A percentile compares a stretch with the other conserved stretches of the same genome.
Evolutionary conservation across 306 rosid genomes (phyloP).

Genomic region (Carpinus viminea): DNA sequence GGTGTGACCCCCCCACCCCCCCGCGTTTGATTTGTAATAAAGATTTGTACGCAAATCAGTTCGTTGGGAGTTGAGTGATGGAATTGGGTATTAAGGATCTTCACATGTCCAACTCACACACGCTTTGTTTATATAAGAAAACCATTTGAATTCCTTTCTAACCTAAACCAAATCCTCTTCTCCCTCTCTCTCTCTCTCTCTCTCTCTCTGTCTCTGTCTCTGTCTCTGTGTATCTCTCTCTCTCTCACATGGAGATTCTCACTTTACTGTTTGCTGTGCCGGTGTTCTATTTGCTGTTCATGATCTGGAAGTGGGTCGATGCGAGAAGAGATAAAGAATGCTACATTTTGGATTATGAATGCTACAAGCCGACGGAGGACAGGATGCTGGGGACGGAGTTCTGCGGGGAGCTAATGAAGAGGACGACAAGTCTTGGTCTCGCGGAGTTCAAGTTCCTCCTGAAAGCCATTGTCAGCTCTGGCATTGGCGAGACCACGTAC

Average conservation of each 20-base stretch:
- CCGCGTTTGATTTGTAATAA: constrained; percentile 28
- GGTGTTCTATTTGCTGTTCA: constrained; percentile 39
- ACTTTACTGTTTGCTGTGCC: constrained; percentile 36
- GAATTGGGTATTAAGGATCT: constrained; percentile 6
- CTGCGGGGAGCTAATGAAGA: constrained; percentile 53
- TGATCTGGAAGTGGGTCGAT: constrained; percentile 56
- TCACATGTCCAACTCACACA: constrained; percentile 36
- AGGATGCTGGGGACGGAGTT: constrained; percentile 61
- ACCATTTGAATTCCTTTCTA: constrained; percentile 13
- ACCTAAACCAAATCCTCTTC: neutral
- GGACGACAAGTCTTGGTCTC: constrained; percentile 56
- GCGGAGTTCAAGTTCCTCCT: constrained; percentile 72
- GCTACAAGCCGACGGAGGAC: constrained; percentile 69
- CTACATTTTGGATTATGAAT: constrained; percentile 73
- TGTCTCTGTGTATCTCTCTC: neutral
- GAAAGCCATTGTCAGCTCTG: constrained; percentile 84
- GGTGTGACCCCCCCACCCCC: constrained; percentile 31
- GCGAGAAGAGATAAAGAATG: constrained; percentile 56
- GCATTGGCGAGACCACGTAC: constrained; percentile 90
- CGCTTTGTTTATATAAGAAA: constrained; percentile 31
- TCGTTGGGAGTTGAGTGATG: constrained; percentile 72
- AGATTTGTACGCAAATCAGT: constrained; percentile 40
- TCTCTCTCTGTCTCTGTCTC: neutral
- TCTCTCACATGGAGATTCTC: constrained; percentile 54
- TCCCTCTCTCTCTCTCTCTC: neutral